phyloP scores from a whole-genome alignment of 225 moss, liverwort and hornwort genomes.

The Pleurozium schreberi region DNA sequence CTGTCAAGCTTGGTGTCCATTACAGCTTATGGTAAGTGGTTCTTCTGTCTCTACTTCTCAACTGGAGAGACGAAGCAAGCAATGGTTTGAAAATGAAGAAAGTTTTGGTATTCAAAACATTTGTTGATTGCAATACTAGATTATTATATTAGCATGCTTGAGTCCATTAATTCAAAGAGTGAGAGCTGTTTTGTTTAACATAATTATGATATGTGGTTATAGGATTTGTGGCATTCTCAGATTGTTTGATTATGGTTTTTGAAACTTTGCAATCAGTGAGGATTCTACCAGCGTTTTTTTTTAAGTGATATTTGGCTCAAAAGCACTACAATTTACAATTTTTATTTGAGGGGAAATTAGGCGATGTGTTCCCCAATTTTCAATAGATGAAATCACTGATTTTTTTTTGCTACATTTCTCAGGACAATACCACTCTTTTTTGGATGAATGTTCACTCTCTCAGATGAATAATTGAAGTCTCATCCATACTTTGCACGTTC shows the following conservation, averaged over 20 bases:
- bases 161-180: background rate
- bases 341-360: background rate
- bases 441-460: background rate
- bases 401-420: background rate
- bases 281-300: background rate
- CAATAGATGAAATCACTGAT: background rate
- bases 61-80: background rate
- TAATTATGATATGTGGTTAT: background rate
- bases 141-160: background rate
- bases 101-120: background rate
- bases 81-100: background rate
- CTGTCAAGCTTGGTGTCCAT: constrained; percentile 60
- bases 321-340: background rate
- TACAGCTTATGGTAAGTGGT: constrained; percentile 43
- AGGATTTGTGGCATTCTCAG: background rate
- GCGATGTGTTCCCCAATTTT: background rate
- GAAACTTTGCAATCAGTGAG: background rate
- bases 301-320: background rate
- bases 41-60: background rate
- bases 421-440: background rate
- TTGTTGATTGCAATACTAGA: background rate
- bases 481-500: background rate
- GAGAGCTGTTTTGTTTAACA: background rate
- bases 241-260: background rate
- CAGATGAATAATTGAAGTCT: background rate